Percentiles rank a stretch among this genome's conserved stretches.
phyloP scores from a whole-genome alignment of 345 rosid species.

The Bretschneidera sinensis region DNA sequence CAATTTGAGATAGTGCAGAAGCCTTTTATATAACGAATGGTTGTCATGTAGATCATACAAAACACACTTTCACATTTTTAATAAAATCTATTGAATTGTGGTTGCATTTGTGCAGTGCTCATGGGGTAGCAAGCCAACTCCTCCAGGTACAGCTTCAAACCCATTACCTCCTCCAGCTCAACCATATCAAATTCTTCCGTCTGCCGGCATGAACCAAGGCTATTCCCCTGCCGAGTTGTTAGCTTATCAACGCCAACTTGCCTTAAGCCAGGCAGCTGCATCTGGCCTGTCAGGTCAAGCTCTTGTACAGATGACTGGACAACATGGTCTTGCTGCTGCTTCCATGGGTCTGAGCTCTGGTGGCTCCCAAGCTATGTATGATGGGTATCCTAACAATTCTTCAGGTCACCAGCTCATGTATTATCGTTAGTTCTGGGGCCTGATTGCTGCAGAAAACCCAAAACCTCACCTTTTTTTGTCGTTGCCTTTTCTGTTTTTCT shows the following conservation, averaged over 20 bases:
- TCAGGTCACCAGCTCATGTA: constrained; percentile 32
- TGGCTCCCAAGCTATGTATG: constrained; percentile 26
- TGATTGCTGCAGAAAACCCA: background rate
- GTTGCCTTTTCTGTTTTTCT: background rate
- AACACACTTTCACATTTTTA: no score
- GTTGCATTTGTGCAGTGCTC: constrained; percentile 32
- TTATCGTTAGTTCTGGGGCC: constrained; percentile 15
- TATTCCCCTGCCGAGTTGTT: constrained; percentile 41
- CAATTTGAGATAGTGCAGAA: no score
- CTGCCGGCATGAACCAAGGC: constrained; percentile 28
- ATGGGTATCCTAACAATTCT: constrained; percentile 23
- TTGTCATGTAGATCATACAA: no score
- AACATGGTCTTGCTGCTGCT: constrained; percentile 29
- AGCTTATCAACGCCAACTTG: constrained; percentile 47
- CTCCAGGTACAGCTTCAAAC: constrained; percentile 45
- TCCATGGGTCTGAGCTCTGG: constrained; percentile 26
- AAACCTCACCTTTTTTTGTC: no score
- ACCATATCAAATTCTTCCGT: constrained; percentile 25
- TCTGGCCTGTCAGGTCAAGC: constrained; percentile 34
- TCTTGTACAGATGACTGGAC: constrained; percentile 29
- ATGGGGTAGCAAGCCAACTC: constrained; percentile 62
- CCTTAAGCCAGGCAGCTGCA: constrained; percentile 39
- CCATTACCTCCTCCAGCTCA: constrained; percentile 29
- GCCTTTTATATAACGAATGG: no score
- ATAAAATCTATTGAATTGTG: no score